Percentiles rank a stretch among this genome's conserved stretches.
phyloP scores from a whole-genome alignment of 768 basidiomycete species.

The Kockovaella imperatae region DNA sequence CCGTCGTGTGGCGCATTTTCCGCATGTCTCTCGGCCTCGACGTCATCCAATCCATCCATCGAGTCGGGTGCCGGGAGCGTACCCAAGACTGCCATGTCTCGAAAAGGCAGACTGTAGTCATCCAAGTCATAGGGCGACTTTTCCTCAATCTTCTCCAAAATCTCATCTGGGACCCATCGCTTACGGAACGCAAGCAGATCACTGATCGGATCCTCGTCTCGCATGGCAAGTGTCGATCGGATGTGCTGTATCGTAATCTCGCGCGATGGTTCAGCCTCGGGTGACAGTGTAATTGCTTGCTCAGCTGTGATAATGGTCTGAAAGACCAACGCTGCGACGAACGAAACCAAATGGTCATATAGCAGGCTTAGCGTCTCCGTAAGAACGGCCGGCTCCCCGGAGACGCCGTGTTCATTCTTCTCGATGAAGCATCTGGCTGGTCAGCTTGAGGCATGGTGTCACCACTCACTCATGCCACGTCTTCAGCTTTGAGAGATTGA shows the following conservation, averaged over 20 bases:
- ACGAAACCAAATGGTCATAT: conserved; percentile 1
- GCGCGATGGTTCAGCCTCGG: not conserved
- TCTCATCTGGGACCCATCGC: not conserved
- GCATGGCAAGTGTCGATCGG: not conserved
- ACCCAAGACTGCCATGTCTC: not conserved
- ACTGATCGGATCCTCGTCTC: not conserved
- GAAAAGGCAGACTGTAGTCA: not conserved
- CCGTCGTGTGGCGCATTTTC: not conserved
- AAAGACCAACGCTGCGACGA: not conserved
- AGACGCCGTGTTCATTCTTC: conserved; percentile 5
- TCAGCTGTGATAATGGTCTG: conserved; percentile 5
- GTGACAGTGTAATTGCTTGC: not conserved
- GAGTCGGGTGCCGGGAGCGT: not conserved
- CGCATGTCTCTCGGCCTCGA: not conserved
- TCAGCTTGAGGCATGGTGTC: not conserved
- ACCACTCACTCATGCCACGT: not conserved
- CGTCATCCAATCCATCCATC: not conserved
- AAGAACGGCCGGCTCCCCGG: not conserved
- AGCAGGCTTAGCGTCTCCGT: not conserved
- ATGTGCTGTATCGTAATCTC: not conserved
- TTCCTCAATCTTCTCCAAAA: not conserved
- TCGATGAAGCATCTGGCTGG: not conserved
- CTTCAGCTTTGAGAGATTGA: not conserved
- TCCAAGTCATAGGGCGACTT: no score
- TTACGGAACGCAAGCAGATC: not conserved